phyloP scores from a whole-genome alignment of 1,139 yeast genomes.

The Geotrichum restrictum region DNA sequence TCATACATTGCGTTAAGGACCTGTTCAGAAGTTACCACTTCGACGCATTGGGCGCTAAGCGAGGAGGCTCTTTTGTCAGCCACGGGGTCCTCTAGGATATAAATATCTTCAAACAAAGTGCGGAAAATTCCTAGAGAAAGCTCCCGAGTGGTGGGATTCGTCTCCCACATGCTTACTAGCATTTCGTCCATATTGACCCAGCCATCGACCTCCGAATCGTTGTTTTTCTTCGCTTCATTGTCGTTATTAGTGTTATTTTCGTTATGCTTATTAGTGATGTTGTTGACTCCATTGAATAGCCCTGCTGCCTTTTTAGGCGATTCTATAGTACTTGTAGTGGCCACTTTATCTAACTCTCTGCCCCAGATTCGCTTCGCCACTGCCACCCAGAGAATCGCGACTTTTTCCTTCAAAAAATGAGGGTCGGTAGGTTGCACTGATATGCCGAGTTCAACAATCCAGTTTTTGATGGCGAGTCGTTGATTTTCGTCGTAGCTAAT shows the following conservation, averaged over 20 bases:
- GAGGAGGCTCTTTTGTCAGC: conserved; percentile 78
- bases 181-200: conserved; percentile 88
- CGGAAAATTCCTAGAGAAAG: conserved; percentile 72
- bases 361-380: conserved; percentile 96
- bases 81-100: conserved; percentile 82
- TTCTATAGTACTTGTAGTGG: background rate
- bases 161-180: conserved; percentile 70
- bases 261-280: conserved; percentile 7
- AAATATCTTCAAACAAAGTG: conserved; percentile 91
- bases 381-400: conserved; percentile 88
- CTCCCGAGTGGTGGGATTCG: conserved; percentile 59
- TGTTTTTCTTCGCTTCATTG: background rate
- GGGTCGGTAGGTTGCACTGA: conserved; percentile 67
- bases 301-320: conserved; percentile 5
- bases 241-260: background rate
- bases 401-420: conserved; percentile 81
- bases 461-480: conserved; percentile 64
- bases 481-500: conserved; percentile 59
- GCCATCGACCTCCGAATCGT: conserved; percentile 46
- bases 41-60: conserved; percentile 76
- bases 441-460: conserved; percentile 76
- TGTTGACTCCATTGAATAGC: conserved; percentile 10
- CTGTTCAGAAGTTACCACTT: conserved; percentile 69
- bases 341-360: conserved; percentile 29
- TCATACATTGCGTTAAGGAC: conserved; percentile 67